Percentiles rank a stretch among this genome's conserved stretches.
These are phyloP conservation scores for Xerocomellus amylosporus DNA, from an alignment of 768 basidiomycete genomes.

Conservation along the genomic window DNA sequence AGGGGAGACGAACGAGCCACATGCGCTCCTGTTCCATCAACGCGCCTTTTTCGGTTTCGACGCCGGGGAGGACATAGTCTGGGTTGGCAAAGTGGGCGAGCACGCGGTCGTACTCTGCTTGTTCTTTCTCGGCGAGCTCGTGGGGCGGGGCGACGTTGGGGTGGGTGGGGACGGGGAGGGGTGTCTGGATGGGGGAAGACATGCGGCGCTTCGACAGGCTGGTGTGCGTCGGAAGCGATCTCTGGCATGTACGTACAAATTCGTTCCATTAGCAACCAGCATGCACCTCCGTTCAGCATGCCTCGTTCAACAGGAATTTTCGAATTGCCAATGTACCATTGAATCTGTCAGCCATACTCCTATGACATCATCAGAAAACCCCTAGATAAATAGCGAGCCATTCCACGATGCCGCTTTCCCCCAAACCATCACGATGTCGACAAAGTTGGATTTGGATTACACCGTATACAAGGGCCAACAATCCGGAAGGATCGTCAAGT, in stretches of 20 bases:
- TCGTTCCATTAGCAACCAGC: no score
- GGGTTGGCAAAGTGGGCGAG: constrained; percentile 54
- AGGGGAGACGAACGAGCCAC: constrained; percentile 56
- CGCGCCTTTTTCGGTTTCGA: constrained; percentile 38
- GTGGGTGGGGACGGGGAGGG: constrained; percentile 25
- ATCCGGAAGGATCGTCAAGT: constrained; percentile 19
- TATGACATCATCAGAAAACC: constrained; percentile 7
- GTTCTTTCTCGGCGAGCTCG: constrained; percentile 43
- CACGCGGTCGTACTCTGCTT: constrained; percentile 50
- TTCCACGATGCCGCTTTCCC: neutral
- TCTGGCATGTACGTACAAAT: no score
- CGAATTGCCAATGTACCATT: no score
- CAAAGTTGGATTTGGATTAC: constrained; percentile 24
- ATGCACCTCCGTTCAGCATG: no score
- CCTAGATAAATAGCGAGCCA: neutral
- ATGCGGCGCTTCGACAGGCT: neutral
- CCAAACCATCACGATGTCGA: constrained; percentile 7
- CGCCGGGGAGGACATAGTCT: constrained; percentile 51
- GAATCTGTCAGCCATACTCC: neutral
- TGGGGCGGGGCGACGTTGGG: constrained; percentile 34
- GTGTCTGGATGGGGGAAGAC: constrained; percentile 16
- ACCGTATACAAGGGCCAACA: constrained; percentile 32
- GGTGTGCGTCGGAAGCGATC: no score
- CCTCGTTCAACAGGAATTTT: no score
- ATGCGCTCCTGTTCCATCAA: constrained; percentile 69